Percentiles rank a stretch among this genome's conserved stretches.
Evolutionary conservation across 805 yeast species (phyloP).

Genomic region (Cyberlindnera maclurae): DNA sequence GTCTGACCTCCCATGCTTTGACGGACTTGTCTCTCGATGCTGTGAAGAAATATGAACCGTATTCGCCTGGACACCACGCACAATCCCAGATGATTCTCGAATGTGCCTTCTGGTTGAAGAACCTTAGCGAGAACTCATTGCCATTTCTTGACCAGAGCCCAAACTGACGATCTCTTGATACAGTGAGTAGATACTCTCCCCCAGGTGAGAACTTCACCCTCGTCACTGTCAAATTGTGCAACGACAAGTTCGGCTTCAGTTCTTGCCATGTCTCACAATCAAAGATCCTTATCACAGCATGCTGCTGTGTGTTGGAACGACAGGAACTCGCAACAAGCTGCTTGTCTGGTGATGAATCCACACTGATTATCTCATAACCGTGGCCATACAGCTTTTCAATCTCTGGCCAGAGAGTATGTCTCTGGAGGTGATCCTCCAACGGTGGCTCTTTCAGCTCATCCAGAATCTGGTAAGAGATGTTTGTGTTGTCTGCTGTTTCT

Average conservation of each 20-base stretch:
- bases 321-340: slow-evolving; percentile 81
- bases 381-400: slow-evolving; percentile 93
- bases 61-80: slow-evolving; percentile 64
- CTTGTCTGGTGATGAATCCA: slow-evolving; percentile 63
- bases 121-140: slow-evolving; percentile 33
- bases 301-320: slow-evolving; percentile 73
- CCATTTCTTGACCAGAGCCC: slow-evolving; percentile 58
- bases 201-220: slow-evolving; percentile 69
- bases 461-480: slow-evolving; percentile 41
- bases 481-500: slow-evolving; percentile 28
- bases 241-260: slow-evolving; percentile 45
- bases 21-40: slow-evolving; percentile 81
- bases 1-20: slow-evolving; percentile 57
- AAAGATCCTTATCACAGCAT: slow-evolving; percentile 80
- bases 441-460: slow-evolving; percentile 55
- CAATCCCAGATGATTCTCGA: slow-evolving; percentile 93
- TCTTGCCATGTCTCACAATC: slow-evolving; percentile 57
- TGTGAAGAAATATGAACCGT: slow-evolving; percentile 57
- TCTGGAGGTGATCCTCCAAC: slow-evolving; percentile 81
- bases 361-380: slow-evolving; percentile 85
- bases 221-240: slow-evolving; percentile 83
- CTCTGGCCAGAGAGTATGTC: slow-evolving; percentile 94
- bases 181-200: slow-evolving; percentile 59
- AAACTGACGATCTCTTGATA: slow-evolving; percentile 84
- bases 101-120: slow-evolving; percentile 66